Evolutionary conservation across 1,139 yeast species (phyloP), one percentile per base, ranked within the genome.

Genomic region (Candida sojae): DNA sequence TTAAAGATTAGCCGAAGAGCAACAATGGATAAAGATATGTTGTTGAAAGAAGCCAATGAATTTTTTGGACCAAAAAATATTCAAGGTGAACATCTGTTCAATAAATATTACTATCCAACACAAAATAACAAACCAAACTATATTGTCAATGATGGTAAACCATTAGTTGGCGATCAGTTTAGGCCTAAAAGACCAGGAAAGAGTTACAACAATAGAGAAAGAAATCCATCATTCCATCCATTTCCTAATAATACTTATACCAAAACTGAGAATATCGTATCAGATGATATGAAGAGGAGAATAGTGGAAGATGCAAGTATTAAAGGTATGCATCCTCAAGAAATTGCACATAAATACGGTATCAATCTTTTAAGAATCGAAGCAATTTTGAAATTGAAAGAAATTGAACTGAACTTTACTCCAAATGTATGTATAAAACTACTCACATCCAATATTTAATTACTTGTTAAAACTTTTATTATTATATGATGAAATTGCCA

Each of bases 341-440:
- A 84, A 57, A 83, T 88, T 46, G 93, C 97, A 12, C 83, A 86
- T 56, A 83, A 82, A 59, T 86, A 84, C 60, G 93, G 96, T 6
- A 74, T 93, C 52, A 88, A 89, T 60, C 80, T 91, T 54, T 88
- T 91, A 48, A 80, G 98, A 64, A 78, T 93, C 31, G 97, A 91
- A 62, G 98, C 97, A 13, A 77, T 92, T 53, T 73, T 88, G 29
- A 83, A 81, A 63, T 77, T 93, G 56, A 74, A 79, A 53, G 73
- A 72, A 39, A 78, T 91, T 49, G 96, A 91, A 68, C 68, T 78
- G 54, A 69, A 76, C 46, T 82, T 86, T 83, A 73, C 69, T 51
- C 67, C 77, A 61, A 67, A 79, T 58, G 95, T 85, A 80, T 72
- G 90, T 83, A 63, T 60, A 9, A n/a, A 28, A 17, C 3, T 17